These are phyloP conservation scores for Zizania latifolia DNA, from an alignment of 176 grass and related monocot species.

Conservation along the genomic window DNA sequence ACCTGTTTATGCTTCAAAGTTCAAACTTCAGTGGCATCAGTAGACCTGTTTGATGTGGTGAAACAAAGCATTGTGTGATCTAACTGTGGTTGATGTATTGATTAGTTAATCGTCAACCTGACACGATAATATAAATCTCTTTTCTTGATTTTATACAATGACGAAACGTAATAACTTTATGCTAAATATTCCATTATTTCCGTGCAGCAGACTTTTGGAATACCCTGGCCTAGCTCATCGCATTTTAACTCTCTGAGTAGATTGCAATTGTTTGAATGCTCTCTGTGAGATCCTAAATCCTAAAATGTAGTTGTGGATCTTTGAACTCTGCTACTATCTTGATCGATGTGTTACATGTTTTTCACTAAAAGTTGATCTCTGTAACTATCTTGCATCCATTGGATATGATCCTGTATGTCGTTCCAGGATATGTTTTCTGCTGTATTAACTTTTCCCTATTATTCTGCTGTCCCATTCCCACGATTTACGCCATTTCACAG, in stretches of 20 bases:
- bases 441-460: too few species aligned
- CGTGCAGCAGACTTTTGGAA: neutral
- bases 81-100: conserved; percentile 7
- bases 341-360: too few species aligned
- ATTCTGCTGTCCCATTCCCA: too few species aligned
- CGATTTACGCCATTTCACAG: too few species aligned
- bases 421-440: too few species aligned
- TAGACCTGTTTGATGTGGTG: conserved; percentile 35
- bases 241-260: neutral
- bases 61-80: conserved; percentile 7
- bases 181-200: neutral
- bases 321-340: too few species aligned
- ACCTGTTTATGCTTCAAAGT: conserved; percentile 28
- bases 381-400: too few species aligned
- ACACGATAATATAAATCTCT: conserved; percentile 12
- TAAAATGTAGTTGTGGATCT: neutral
- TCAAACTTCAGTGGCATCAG: conserved; percentile 8
- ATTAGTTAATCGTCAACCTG: conserved; percentile 15
- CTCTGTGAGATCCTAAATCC: neutral
- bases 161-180: neutral
- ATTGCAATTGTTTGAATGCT: neutral
- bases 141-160: neutral
- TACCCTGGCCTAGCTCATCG: neutral
- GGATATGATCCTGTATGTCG: too few species aligned
- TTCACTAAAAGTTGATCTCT: too few species aligned